phyloP scores from a whole-genome alignment of 179 eudicot species.

The Beta corolliflora region DNA sequence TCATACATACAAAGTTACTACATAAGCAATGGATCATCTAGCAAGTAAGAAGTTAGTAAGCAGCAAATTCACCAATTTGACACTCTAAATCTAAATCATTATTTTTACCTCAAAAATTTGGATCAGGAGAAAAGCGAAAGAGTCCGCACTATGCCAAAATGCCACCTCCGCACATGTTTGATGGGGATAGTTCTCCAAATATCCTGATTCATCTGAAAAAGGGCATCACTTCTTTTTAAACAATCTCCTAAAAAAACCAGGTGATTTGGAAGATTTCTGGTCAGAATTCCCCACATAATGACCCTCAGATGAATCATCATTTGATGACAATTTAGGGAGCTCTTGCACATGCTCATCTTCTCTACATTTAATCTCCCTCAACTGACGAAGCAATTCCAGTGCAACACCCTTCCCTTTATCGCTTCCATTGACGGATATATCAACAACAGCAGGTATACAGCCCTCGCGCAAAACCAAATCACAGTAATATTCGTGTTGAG shows the following conservation, averaged over 20 bases:
- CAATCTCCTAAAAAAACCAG: slow-evolving; percentile 34
- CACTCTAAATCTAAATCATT: background rate
- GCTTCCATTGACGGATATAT: slow-evolving; percentile 56
- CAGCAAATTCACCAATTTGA: slow-evolving; percentile 6
- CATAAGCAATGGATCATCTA: background rate
- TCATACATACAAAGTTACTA: background rate
- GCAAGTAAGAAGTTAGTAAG: background rate
- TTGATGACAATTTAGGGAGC: slow-evolving; percentile 18
- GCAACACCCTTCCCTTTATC: slow-evolving; percentile 62
- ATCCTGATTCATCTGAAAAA: background rate
- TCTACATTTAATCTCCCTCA: slow-evolving; percentile 38
- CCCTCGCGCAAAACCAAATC: slow-evolving; percentile 68
- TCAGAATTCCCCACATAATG: slow-evolving; percentile 6
- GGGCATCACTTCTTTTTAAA: slow-evolving; percentile 37
- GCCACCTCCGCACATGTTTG: too few species aligned
- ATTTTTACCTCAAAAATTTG: slow-evolving; percentile 3
- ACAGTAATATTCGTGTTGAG: slow-evolving; percentile 49
- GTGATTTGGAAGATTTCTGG: slow-evolving; percentile 30
- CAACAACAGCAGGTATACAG: slow-evolving; percentile 53
- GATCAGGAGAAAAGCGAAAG: background rate
- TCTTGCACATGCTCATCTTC: slow-evolving; percentile 32
- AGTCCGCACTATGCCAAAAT: background rate
- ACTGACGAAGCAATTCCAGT: slow-evolving; percentile 54
- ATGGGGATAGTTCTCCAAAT: too few species aligned
- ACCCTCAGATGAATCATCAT: slow-evolving; percentile 14